Conservation (phyloP, 805 yeast genomes). For the Cyberlindnera misumaiensis region DNA sequence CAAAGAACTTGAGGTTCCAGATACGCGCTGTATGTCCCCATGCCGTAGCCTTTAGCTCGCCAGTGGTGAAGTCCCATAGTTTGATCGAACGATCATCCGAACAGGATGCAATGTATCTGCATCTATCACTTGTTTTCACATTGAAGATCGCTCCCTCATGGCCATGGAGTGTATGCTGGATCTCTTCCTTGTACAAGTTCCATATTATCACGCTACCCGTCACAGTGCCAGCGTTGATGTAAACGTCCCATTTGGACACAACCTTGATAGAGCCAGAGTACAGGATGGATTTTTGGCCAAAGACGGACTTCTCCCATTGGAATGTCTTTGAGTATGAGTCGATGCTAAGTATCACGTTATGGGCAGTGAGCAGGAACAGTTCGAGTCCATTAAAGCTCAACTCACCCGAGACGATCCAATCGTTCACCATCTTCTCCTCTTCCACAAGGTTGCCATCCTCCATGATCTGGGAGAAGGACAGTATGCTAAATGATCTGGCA, state of each 20-base stretch:
- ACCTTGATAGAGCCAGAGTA: constrained; percentile 77
- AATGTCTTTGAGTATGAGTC: constrained; percentile 23
- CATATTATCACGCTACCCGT: constrained; percentile 82
- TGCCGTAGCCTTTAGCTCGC: constrained; percentile 62
- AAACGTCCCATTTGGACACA: constrained; percentile 32
- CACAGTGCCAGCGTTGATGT: constrained; percentile 87
- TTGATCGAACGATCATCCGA: constrained; percentile 91
- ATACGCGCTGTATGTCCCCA: constrained; percentile 98
- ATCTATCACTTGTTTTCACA: constrained; percentile 53
- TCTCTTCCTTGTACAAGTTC: constrained; percentile 42
- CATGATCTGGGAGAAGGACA: constrained; percentile 27
- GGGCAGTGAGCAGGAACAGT: constrained; percentile 66
- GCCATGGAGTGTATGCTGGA: constrained; percentile 51
- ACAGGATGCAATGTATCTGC: constrained; percentile 61
- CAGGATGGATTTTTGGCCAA: constrained; percentile 71
- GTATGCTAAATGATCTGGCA: constrained; percentile 56
- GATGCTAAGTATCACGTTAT: constrained; percentile 52
- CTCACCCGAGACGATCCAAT: constrained; percentile 71
- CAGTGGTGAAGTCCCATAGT: constrained; percentile 57
- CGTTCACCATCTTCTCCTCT: constrained; percentile 51
- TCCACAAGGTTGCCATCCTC: constrained; percentile 17
- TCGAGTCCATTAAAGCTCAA: constrained; percentile 35
- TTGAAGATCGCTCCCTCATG: constrained; percentile 94
- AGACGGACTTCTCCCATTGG: constrained; percentile 30
- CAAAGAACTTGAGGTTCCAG: constrained; percentile 68